Conservation (phyloP, 1,284 basidiomycete species). For the Pyrrhoderma lamaoense region DNA sequence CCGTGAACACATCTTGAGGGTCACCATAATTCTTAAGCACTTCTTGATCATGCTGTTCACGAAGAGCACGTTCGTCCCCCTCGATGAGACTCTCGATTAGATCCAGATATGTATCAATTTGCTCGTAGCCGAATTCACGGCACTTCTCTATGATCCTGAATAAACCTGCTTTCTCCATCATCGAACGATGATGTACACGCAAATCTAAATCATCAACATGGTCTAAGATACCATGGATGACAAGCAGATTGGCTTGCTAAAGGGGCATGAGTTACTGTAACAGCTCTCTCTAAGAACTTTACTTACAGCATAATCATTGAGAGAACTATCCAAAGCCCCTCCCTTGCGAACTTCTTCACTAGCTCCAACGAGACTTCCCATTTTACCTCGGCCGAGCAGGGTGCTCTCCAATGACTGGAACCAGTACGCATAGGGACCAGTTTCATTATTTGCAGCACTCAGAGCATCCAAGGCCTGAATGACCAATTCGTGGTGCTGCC, state of each 20-base stretch:
- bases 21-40: slow-evolving; percentile 74
- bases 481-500: slow-evolving; percentile 46
- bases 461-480: slow-evolving; percentile 58
- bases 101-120: slow-evolving; percentile 65
- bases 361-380: slow-evolving; percentile 93
- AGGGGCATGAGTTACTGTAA: slow-evolving; percentile 4
- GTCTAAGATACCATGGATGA: slow-evolving; percentile 61
- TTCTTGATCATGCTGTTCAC: slow-evolving; percentile 71
- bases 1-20: slow-evolving; percentile 84
- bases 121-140: slow-evolving; percentile 54
- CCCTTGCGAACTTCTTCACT: slow-evolving; percentile 79
- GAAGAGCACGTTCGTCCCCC: slow-evolving; percentile 73
- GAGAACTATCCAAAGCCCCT: slow-evolving; percentile 53
- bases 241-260: slow-evolving; percentile 61
- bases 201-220: slow-evolving; percentile 71
- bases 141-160: slow-evolving; percentile 70
- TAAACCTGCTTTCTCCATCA: slow-evolving; percentile 87
- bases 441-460: slow-evolving; percentile 58
- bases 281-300: slow-evolving; percentile 17
- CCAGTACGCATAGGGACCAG: slow-evolving; percentile 79
- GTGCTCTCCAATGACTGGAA: slow-evolving; percentile 77
- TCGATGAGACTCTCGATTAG: slow-evolving; percentile 64
- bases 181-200: slow-evolving; percentile 77
- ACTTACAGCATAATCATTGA: slow-evolving; percentile 82
- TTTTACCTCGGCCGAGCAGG: slow-evolving; percentile 82